Base-by-base conservation (phyloP, 176 grass and related monocot species). In the Tillandsia fasciculata region DNA sequence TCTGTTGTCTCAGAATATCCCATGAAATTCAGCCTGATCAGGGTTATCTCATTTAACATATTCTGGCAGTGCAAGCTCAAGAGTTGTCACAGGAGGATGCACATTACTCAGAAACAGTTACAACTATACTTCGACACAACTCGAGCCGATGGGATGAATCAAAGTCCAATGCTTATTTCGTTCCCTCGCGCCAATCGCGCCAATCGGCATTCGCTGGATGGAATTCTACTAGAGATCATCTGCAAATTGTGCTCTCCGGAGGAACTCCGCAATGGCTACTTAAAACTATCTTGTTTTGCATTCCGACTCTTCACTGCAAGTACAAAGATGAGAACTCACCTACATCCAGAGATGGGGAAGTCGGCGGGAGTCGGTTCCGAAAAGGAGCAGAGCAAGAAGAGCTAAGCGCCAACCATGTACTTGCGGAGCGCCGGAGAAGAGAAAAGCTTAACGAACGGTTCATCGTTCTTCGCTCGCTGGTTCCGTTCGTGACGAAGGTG, bases 371-470 rank as follows among this genome's bases (percentile, higher is more conserved):
- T 24, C 81, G 67, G 66, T 28, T 71, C 1, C 76, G 54, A 26
- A 79, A 78, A 72, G 76, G 68, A 0, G 47, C 64, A 0, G 14
- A 27, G 3, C 85, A 78, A 52, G 82, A 68, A 2, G 93, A 97
- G 51, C 65, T 83, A 56, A 83, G 84, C 17, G 84, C 57, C 11
- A 97, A 76, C 67, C 93, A 97, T 75, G 89, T 97, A 2, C 47
- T 97, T 23, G 87, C 91, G 26, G 93, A 97, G 58, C 74, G 88
- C 2, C 69, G 80, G 3, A 74, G 86, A 73, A 92, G 93, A 75
- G 89, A 92, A 74, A 97, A 97, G 77, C 86, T 97, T 14, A 92
- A 97, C 8, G 86, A 97, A 75, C 71, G 84, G 76, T 97, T 97
- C 76, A 72, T 90, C 12, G 58, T 92, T 59, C 81, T 97, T 42